Evolutionary conservation across 2,329 filamentous ascomycete species (phyloP), one percentile per base, ranked within the genome.

Genomic region (Xylaria arbuscula): DNA sequence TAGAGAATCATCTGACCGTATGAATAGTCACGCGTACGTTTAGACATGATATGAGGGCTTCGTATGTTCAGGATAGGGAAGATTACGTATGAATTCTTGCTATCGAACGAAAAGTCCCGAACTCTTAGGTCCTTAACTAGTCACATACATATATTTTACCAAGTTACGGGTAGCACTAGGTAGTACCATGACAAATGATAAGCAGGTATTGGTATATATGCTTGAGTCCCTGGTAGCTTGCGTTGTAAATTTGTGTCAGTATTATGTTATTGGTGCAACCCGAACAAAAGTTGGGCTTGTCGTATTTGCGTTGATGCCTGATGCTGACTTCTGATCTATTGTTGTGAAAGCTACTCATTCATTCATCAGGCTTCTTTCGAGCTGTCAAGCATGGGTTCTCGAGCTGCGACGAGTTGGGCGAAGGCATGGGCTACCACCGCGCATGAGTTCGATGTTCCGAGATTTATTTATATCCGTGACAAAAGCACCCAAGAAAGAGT

Each of bases 261-360:
- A 57, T 57, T 57, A 57, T 45, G 22, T 24, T n/a, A 45, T 57
- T 57, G 15, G 50, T 54, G 36, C 24, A 54, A 60, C 47, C 47
- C 9, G 15, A 54, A 62, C 22, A 28, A 24, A 17, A 36, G 22
- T 22, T 1, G 8, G 22, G 50, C 17, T 11, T 24, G 36, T 48
- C 22, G 38, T 63, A 34, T 53, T 55, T 19, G 57, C 57, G 22
- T 59, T 60, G 32, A 22, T 48, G 59, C 47, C 62, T 36, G 17
- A 48, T 45, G 15, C 17, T 9, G 10, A 15, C 15, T 45, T 38
- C 6, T 13, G 4, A 13, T 45, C 15, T 15, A 2, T 45, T 28
- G 24, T 45, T 32, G 2, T 45, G 8, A 42, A 24, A 55, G 32
- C 8, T 3, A 38, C 28, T 64, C 45, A 47, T 36, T 24, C 47